Evolutionary conservation across 176 grass and related monocot genomes (phyloP), one percentile per base, ranked within the genome.

Genomic region (Miscanthus lutarioriparius): DNA sequence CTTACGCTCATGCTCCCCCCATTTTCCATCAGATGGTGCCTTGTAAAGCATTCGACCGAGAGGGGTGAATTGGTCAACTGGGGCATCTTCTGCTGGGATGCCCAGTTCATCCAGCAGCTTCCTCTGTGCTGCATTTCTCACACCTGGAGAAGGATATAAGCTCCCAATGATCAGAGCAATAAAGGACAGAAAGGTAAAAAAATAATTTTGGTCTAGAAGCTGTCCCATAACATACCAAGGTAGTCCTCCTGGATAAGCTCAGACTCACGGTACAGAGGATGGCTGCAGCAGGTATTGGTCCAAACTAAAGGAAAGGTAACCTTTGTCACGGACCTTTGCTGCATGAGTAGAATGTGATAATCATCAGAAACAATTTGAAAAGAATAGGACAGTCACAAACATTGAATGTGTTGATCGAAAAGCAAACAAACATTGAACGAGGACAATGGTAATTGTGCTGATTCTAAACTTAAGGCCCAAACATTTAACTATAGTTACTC

Each of bases 281-380:
- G 96, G 84, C 93, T 91, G 93, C 96, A 98, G 83, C 96, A 96
- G 67, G 93, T 98, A 70, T 98, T 98, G 76, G 96, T 96, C 93
- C 93, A 98, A 76, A 94, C 96, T 40, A 98, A 67, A 87, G 96
- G 96, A 91, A 98, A 98, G 53, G 93, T 96, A 70, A 98, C 93
- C 79, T 98, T 96, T 64, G 93, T 96, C 72, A 85, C 91, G 4
- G 96, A 98, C 75, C 96, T 85, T 98, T 96, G 89, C 96, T 98
- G 89, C 36, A 90, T 81, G 16, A 80, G 47, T 72, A 25, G 13
- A 87, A 72, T 77, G 8, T 77, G 9, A 32, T 69, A 64, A 7
- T 77, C 48, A 80, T 49, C 11, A 67, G 8, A 67, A 45, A 44
- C 3, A 74, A 10, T 62, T 20, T 44, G 28, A 39, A 64, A 20